Evolutionary conservation across 2,329 filamentous ascomycete genomes (phyloP).

Genomic region (Neofusicoccum kwambonambiense): DNA sequence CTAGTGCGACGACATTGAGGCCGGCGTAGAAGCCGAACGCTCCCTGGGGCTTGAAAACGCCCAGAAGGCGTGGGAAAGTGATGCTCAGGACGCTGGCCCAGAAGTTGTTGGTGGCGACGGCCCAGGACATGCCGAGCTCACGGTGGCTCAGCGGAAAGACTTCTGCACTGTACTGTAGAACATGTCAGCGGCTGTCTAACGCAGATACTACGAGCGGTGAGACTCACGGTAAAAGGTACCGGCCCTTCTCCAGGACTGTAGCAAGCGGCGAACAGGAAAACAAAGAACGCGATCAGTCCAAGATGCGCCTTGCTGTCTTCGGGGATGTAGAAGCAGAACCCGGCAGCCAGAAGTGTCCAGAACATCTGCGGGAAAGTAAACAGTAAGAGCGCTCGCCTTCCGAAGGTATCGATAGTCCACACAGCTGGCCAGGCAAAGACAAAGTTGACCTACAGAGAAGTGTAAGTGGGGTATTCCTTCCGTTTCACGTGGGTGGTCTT

Average conservation of each 20-base stretch:
- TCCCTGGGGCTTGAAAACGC: slow-evolving; percentile 34
- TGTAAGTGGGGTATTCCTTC: slow-evolving; percentile 35
- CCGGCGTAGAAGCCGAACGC: slow-evolving; percentile 62
- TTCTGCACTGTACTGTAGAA: slow-evolving; percentile 44
- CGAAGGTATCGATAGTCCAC: slow-evolving; percentile 43
- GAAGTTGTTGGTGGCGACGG: slow-evolving; percentile 41
- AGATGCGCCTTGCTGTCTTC: slow-evolving; percentile 26
- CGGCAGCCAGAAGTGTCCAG: slow-evolving; percentile 51
- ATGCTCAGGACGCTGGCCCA: slow-evolving; percentile 41
- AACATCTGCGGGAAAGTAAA: slow-evolving; percentile 49
- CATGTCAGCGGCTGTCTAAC: slow-evolving; percentile 28
- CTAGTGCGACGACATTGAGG: slow-evolving; percentile 29
- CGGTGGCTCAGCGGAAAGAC: slow-evolving; percentile 37
- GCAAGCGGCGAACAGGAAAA: slow-evolving; percentile 54
- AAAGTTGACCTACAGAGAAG: slow-evolving; percentile 47
- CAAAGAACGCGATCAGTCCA: slow-evolving; percentile 39
- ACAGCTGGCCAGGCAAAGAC: slow-evolving; percentile 47
- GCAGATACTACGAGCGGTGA: too few species aligned
- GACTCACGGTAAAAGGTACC: too few species aligned
- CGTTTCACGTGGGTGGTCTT: neutral
- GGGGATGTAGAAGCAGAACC: slow-evolving; percentile 40
- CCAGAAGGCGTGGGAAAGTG: slow-evolving; percentile 39
- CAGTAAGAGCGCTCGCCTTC: slow-evolving; percentile 43
- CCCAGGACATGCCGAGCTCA: slow-evolving; percentile 43
- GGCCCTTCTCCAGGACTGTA: slow-evolving; percentile 46